A percentile compares a stretch with the other conserved stretches of the same genome.
Conservation (phyloP, 2,329 filamentous ascomycete species). For the Daldinia sp. region DNA sequence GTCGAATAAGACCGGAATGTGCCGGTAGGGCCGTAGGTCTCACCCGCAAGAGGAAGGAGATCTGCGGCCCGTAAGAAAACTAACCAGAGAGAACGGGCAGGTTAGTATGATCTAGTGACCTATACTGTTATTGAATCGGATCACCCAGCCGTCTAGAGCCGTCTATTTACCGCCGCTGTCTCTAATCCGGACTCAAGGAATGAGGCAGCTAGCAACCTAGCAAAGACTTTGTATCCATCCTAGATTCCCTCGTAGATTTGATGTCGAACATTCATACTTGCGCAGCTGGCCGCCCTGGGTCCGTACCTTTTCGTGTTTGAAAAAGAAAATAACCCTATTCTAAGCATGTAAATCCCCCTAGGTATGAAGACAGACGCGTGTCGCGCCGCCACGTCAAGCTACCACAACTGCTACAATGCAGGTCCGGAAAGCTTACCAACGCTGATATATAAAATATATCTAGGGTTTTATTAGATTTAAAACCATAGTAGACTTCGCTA, state of each 20-base stretch:
- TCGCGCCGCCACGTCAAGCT: conserved; percentile 33
- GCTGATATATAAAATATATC: conserved; percentile 6
- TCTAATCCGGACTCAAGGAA: conserved; percentile 4
- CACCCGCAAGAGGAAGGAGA: conserved; percentile 34
- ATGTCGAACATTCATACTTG: conserved; percentile 14
- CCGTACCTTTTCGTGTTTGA: conserved; percentile 18
- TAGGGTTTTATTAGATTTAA: neutral
- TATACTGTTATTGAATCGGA: conserved; percentile 18
- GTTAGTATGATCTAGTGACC: conserved; percentile 28
- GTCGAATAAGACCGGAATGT: conserved; percentile 34
- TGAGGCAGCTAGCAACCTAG: neutral
- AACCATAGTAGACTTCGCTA: conserved; percentile 3
- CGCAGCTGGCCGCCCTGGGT: conserved; percentile 14
- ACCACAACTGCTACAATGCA: conserved; percentile 27
- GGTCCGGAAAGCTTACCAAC: conserved; percentile 27
- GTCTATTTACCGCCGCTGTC: conserved; percentile 13
- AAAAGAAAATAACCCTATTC: conserved; percentile 6
- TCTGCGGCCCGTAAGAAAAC: conserved; percentile 29
- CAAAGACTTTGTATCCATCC: neutral
- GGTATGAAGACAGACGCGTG: conserved; percentile 13
- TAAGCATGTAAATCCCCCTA: neutral
- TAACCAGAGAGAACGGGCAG: conserved; percentile 12
- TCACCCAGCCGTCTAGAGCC: conserved; percentile 21
- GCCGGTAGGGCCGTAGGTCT: conserved; percentile 35
- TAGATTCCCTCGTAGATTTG: neutral